A percentile compares a stretch with the other conserved stretches of the same genome.
Conservation (phyloP, 805 yeast genomes). For the Cyberlindnera xishuangbannaensis region DNA sequence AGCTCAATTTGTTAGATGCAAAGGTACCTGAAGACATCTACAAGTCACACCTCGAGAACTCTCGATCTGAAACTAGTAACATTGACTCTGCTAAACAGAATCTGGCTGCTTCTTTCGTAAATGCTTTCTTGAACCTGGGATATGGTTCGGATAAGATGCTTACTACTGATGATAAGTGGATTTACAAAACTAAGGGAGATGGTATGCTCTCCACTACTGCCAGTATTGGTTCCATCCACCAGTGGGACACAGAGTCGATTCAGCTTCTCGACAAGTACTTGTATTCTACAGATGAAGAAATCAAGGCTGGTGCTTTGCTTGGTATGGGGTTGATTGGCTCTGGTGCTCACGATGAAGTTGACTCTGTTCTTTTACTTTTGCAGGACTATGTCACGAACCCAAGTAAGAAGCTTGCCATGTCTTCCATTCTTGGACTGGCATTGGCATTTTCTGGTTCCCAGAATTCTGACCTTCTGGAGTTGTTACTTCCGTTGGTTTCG, state of each 20-base stretch:
- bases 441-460: slow-evolving; percentile 93
- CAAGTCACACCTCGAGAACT: slow-evolving; percentile 80
- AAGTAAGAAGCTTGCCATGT: slow-evolving; percentile 57
- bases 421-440: slow-evolving; percentile 89
- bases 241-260: slow-evolving; percentile 92
- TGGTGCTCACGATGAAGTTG: slow-evolving; percentile 94
- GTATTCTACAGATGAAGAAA: slow-evolving; percentile 77
- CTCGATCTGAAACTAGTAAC: slow-evolving; percentile 48
- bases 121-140: slow-evolving; percentile 86
- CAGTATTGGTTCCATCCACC: slow-evolving; percentile 79
- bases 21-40: slow-evolving; percentile 93
- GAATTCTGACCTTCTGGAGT: slow-evolving; percentile 72
- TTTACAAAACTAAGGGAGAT: slow-evolving; percentile 83
- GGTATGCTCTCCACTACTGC: slow-evolving; percentile 94
- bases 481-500: slow-evolving; percentile 76
- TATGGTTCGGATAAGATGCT: slow-evolving; percentile 80
- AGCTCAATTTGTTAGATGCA: slow-evolving; percentile 82
- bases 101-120: slow-evolving; percentile 91
- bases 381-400: slow-evolving; percentile 74
- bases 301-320: slow-evolving; percentile 92
- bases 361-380: slow-evolving; percentile 80
- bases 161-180: slow-evolving; percentile 78
- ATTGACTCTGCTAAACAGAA: slow-evolving; percentile 93
- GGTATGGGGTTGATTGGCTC: slow-evolving; percentile 92
- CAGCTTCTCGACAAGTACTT: slow-evolving; percentile 85